phyloP scores from a whole-genome alignment of 805 yeast genomes.

The Cyberlindnera xishuangbannaensis region DNA sequence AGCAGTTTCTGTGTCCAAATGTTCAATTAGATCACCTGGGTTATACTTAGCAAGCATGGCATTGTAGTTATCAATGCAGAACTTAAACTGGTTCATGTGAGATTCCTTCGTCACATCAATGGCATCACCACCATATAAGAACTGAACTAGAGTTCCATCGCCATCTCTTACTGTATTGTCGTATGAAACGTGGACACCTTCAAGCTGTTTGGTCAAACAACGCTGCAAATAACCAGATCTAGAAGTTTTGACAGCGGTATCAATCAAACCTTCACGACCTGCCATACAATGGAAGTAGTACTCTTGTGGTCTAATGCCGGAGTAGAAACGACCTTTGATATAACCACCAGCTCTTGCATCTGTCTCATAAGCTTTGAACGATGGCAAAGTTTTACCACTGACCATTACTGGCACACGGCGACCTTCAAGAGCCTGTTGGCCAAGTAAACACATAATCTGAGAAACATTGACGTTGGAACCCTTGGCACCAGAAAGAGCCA shows the following conservation, averaged over 20 bases:
- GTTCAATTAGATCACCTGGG: conserved; percentile 66
- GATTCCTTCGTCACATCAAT: conserved; percentile 93
- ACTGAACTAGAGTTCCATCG: conserved; percentile 90
- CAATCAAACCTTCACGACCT: conserved; percentile 99
- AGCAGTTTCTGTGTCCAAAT: conserved; percentile 83
- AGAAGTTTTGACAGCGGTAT: conserved; percentile 98
- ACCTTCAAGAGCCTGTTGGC: conserved; percentile 99
- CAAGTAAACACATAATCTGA: conserved; percentile 98
- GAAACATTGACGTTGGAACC: conserved; percentile 98
- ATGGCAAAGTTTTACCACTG: conserved; percentile 93
- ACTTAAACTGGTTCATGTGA: conserved; percentile 86
- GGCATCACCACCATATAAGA: conserved; percentile 96
- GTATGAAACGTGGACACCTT: conserved; percentile 91
- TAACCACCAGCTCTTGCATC: conserved; percentile 99
- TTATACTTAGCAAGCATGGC: conserved; percentile 81
- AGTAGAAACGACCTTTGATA: conserved; percentile 92
- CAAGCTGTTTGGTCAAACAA: conserved; percentile 95
- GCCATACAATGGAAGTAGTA: conserved; percentile 99
- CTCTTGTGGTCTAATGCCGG: conserved; percentile 97
- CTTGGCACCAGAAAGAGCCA: conserved; percentile 99
- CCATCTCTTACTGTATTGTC: conserved; percentile 95
- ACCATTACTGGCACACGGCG: conserved; percentile 99
- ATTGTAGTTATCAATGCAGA: conserved; percentile 88
- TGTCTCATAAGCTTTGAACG: conserved; percentile 94
- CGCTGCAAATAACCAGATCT: conserved; percentile 98